Conservation (phyloP, 352 stramenopile species). For the Globisporangium rhizosaccharum region DNA sequence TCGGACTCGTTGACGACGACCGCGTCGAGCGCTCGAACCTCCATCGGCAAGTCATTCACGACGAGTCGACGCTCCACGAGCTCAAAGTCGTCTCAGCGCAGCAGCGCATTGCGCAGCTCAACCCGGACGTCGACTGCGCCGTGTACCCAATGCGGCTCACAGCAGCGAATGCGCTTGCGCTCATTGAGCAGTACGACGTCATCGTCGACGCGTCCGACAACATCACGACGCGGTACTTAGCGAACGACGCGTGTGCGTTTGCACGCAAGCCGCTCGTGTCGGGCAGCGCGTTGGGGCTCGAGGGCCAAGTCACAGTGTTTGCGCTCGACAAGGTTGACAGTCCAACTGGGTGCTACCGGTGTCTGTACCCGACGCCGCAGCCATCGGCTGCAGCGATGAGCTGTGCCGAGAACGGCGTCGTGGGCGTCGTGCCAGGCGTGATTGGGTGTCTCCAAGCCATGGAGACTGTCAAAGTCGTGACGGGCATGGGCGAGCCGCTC, state of each 20-base stretch:
- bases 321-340: slow-evolving; percentile 51
- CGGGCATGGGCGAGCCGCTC: slow-evolving; percentile 47
- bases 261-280: slow-evolving; percentile 87
- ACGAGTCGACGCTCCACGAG: slow-evolving; percentile 62
- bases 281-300: slow-evolving; percentile 92
- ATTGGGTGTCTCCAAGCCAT: slow-evolving; percentile 94
- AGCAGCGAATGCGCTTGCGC: slow-evolving; percentile 67
- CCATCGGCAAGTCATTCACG: slow-evolving; percentile 95
- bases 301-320: slow-evolving; percentile 97
- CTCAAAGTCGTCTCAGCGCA: slow-evolving; percentile 91
- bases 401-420: slow-evolving; percentile 95
- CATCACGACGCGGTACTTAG: slow-evolving; percentile 91
- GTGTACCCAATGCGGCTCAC: slow-evolving; percentile 51
- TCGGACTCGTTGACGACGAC: slow-evolving; percentile 96
- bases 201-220: slow-evolving; percentile 97
- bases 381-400: slow-evolving; percentile 42
- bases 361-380: slow-evolving; percentile 90
- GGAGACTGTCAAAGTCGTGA: slow-evolving; percentile 91
- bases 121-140: slow-evolving; percentile 76
- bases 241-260: slow-evolving; percentile 93
- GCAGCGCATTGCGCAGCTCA: slow-evolving; percentile 43
- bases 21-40: slow-evolving; percentile 95
- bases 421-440: slow-evolving; percentile 93
- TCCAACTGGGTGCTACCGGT: slow-evolving; percentile 91
- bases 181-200: slow-evolving; percentile 82